Base-by-base conservation (phyloP, 2,329 filamentous ascomycete genomes). In the Lachnellula arida region DNA sequence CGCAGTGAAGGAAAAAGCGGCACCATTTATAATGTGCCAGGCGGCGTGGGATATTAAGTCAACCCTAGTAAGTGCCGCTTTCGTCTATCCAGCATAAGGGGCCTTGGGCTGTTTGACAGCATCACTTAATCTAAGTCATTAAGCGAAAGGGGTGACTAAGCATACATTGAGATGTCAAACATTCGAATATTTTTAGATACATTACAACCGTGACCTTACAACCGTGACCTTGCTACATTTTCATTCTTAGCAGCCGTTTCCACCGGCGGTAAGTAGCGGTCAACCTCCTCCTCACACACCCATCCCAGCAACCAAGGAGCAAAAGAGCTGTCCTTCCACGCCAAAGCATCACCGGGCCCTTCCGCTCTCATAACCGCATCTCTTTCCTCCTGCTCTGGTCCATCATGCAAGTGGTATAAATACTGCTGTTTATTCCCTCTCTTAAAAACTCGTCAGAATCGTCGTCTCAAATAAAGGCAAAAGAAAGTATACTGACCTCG, bases 341-440 rank as follows among this genome's bases (percentile, higher is more conserved):
- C 63, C 43, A 65, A 46, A 2, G 75, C 73, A 54, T 76, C 74
- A 5, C 74, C 74, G 42, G 70, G 65, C 0, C 73, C 1, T 69
- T 68, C 3, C 66, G 58, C 67, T 69, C 67, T 68, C 67, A 77
- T 73, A 47, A 71, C 71, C 2, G 62, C 51, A 63, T 88, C 85
- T 48, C 85, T 72, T 23, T 74, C 75, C 58, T 79, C 72, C 64
- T 87, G 84, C 56, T 82, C 79, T 0, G 78, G 74, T 0, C 84
- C 82, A 60, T 82, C 70, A 7, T 66, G 63, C 71, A 83, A 72
- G 58, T 83, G 80, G 51, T 80, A 81, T 63, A 86, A 72, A 63
- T 79, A 77, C 62, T 86, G 83, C 59, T 87, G 81, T 12, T 76
- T 67, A n/a, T 81, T 85, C 0, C 84, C 83, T 2, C 82, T 70